Base-by-base conservation (phyloP, 371 early-diverging fungal species). In the Furculomyces boomerangus region DNA sequence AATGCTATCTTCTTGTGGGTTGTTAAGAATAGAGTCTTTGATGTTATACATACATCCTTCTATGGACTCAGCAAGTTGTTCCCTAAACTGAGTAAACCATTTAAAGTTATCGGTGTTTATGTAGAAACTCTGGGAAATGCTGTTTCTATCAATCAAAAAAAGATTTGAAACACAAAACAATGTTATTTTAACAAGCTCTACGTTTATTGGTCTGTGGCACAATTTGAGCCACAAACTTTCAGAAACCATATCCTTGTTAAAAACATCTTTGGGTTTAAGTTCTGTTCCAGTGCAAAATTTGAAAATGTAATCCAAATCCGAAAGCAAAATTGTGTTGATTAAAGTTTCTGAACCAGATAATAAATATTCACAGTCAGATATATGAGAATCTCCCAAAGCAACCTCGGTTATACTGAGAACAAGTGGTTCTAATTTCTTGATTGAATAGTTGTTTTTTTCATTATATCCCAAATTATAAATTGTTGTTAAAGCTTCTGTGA, bases 281-380 rank as follows among this genome's bases (percentile, higher is more conserved):
- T 48, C 54, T 28, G 20, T 20, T 24, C 25, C 31, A 16, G 44
- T 7, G 13, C 50, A 44, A 1, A 43, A n/a, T 1, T 54, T 48
- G 32, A 56, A 51, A 18, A 58, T 50, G 26, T 35, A 30, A 22
- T 41, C 53, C 45, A 67, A 43, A 29, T 66, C 66, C 10, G 59
- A 60, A 1, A 56, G 53, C 16, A 67, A 57, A 43, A 67, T 59
- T 27, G 40, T 40, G 27, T 60, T 62, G 7, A 65, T 59, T 25
- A 67, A 51, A n/a, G 50, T 51, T 32, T 65, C 67, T 1, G 66
- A 53, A n/a, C 59, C 31, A 25, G 53, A 27, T 8, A 61, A 57
- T 28, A 67, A 54, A 28, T 57, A 47, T 32, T 67, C 67, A 50
- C 67, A 56, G 16, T 50, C 43, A 3, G 64, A 59, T 20, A 67